Conservation (phyloP, 257 asterid species). For the Primulina huaijiensis region DNA sequence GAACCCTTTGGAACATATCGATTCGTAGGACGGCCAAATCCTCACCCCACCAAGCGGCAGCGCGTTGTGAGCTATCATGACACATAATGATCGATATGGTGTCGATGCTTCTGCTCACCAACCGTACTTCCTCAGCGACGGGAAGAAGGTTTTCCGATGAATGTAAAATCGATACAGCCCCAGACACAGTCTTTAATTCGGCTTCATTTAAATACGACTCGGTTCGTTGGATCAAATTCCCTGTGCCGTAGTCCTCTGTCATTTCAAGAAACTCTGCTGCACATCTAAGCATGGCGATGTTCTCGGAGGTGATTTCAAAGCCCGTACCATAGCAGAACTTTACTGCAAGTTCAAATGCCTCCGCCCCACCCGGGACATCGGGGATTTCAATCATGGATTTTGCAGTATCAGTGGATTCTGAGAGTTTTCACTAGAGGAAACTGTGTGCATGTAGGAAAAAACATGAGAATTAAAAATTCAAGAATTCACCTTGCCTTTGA, state of each 20-base stretch:
- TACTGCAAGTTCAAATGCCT: slow-evolving; percentile 79
- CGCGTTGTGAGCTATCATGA: slow-evolving; percentile 55
- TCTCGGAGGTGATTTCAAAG: slow-evolving; percentile 66
- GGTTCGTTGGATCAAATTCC: slow-evolving; percentile 56
- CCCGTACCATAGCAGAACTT: slow-evolving; percentile 84
- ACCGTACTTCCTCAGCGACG: slow-evolving; percentile 62
- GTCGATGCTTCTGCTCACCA: slow-evolving; percentile 75
- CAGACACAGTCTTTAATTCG: slow-evolving; percentile 66
- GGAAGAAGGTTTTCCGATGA: slow-evolving; percentile 62
- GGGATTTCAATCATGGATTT: slow-evolving; percentile 50
- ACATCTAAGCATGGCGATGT: slow-evolving; percentile 73
- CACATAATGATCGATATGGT: slow-evolving; percentile 62
- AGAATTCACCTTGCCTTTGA: not conserved
- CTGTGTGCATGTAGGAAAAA: slow-evolving; percentile 33
- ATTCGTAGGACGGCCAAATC: slow-evolving; percentile 68
- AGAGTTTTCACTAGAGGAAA: slow-evolving; percentile 63
- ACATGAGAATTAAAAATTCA: not conserved
- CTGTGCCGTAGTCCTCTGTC: slow-evolving; percentile 75
- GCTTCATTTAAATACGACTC: slow-evolving; percentile 72
- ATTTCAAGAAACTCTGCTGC: slow-evolving; percentile 72
- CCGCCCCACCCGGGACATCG: slow-evolving; percentile 78
- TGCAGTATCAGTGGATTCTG: slow-evolving; percentile 49
- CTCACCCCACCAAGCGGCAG: slow-evolving; percentile 88
- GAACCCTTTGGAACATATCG: slow-evolving; percentile 73
- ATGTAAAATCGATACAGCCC: slow-evolving; percentile 65